phyloP scores from a whole-genome alignment of 257 asterid species.

The Primulina eburnea region DNA sequence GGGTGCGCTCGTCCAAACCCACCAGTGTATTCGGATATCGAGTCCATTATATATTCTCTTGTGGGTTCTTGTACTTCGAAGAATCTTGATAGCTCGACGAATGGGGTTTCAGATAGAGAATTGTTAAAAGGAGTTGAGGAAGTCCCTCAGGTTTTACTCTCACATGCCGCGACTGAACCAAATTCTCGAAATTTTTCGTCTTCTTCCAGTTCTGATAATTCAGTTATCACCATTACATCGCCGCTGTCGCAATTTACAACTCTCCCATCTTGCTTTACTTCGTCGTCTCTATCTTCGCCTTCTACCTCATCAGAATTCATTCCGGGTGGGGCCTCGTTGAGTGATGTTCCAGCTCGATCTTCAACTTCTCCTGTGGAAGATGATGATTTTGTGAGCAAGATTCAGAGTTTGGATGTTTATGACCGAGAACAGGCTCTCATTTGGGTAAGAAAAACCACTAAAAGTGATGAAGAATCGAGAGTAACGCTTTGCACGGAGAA shows the following conservation, averaged over 20 bases:
- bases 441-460: constrained; percentile 59
- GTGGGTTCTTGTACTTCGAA: constrained; percentile 18
- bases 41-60: constrained; percentile 36
- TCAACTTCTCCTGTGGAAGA: constrained; percentile 34
- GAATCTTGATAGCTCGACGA: constrained; percentile 14
- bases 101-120: constrained; percentile 47
- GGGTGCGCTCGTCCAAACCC: constrained; percentile 47
- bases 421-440: constrained; percentile 80
- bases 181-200: constrained; percentile 37
- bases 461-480: constrained; percentile 55
- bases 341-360: constrained; percentile 18
- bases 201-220: constrained; percentile 79
- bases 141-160: constrained; percentile 37
- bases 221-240: constrained; percentile 65
- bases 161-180: constrained; percentile 60
- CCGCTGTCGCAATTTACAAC: constrained; percentile 61
- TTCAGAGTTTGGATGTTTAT: constrained; percentile 54
- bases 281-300: constrained; percentile 62
- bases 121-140: constrained; percentile 41
- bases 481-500: constrained; percentile 57
- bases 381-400: constrained; percentile 33
- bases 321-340: constrained; percentile 35
- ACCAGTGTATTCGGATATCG: constrained; percentile 48
- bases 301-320: constrained; percentile 68
- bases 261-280: constrained; percentile 67